Evolutionary conservation across 106 monocot species (phyloP), one percentile per base, ranked within the genome.

Genomic region (Platanthera zijinensis): DNA sequence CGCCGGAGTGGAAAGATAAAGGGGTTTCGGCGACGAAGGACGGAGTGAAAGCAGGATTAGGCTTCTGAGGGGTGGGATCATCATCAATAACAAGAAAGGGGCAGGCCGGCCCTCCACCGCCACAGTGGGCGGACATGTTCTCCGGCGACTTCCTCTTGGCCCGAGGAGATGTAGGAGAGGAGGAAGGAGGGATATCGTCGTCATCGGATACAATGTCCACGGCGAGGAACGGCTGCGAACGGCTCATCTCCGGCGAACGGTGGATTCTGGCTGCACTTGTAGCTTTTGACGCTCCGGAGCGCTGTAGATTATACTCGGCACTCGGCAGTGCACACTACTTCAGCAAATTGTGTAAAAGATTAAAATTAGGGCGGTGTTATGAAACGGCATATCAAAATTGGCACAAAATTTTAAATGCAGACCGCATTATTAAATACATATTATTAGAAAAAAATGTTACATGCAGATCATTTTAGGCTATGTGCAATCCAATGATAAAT

Each of bases 31-130:
- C 21, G 28, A 85, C 81, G 61, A 81, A 78, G 21, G 71, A 78
- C 18, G 85, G 81, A 1, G 75, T 85, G 77, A 50, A 63, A 50
- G 51, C 14, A n/a, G 71, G 59, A 51, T 76, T 48, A 54, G 54
- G 74, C 53, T 84, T 84, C 74, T 74, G 73, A 22, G 84, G 84
- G 50, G 84, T 84, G 14, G 80, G 84, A 53, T 84, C 84, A 53
- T 84, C 84, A 51, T 76, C 75, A 51, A 80, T 73, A 51, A 80
- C 73, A 39, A 81, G 49, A 39, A 84, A 7, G 64, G 79, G 53
- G 13, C 70, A 61, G 53, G 76, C 61, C 14, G 48, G 2, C 6
- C 12, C 50, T 50, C 72, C 22, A 10, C 51, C 51, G 32, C 30
- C 8, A 32, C 30, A 6, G 46, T 51, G 21, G 50, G 50, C 49